Evolutionary conservation across 345 rosid genomes (phyloP).

Genomic region (Sonneratia caseolaris): DNA sequence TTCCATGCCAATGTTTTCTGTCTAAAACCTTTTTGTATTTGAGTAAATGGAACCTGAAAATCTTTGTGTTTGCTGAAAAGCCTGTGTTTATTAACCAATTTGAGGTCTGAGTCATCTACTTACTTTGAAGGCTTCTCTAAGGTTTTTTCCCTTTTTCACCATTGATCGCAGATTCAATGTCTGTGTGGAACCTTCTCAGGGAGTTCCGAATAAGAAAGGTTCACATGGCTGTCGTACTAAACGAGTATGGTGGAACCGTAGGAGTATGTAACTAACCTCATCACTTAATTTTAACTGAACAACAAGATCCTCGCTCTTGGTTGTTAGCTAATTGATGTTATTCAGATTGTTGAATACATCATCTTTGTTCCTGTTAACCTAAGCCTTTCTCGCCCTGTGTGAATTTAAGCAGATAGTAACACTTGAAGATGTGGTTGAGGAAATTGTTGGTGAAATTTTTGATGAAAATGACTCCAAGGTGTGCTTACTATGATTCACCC

Average conservation of each 20-base stretch:
- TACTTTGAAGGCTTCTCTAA: constrained; percentile 9
- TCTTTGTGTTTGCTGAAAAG: not conserved
- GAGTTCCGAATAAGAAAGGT: constrained; percentile 98
- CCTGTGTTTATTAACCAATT: not conserved
- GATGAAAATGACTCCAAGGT: constrained; percentile 98
- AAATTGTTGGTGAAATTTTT: constrained; percentile 97
- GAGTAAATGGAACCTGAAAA: not conserved
- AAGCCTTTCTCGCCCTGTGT: constrained; percentile 3
- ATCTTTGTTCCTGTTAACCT: not conserved
- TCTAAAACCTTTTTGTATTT: not conserved
- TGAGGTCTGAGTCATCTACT: not conserved
- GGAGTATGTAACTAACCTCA: constrained; percentile 56
- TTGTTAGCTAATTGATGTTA: not conserved
- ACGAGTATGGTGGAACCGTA: constrained; percentile 95
- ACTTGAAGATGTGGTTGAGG: constrained; percentile 94
- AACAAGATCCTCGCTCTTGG: not conserved
- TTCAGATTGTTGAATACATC: not conserved
- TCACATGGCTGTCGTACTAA: constrained; percentile 98
- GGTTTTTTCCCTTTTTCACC: not conserved
- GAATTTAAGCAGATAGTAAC: constrained; percentile 67
- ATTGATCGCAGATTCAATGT: constrained; percentile 83
- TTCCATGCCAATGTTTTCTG: not conserved
- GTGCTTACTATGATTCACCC: constrained; percentile 9
- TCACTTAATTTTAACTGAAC: not conserved
- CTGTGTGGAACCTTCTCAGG: constrained; percentile 99